phyloP scores from a whole-genome alignment of 805 yeast species.

The Pachysolen tannophilus region DNA sequence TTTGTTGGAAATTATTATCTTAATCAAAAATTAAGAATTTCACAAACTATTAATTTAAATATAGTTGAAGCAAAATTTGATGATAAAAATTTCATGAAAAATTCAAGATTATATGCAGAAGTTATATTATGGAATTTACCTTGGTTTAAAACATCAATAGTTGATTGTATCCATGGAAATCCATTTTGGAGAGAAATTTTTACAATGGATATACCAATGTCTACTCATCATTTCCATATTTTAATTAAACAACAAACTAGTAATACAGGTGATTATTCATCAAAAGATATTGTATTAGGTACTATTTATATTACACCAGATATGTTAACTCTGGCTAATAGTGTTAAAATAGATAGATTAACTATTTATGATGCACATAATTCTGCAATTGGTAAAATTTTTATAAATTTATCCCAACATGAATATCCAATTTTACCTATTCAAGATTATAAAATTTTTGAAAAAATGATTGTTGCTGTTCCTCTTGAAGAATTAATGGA shows the following conservation, averaged over 20 bases:
- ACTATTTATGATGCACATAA: slow-evolving; percentile 26
- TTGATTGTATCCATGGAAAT: slow-evolving; percentile 30
- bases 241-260: slow-evolving; percentile 27
- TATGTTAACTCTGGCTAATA: slow-evolving; percentile 25
- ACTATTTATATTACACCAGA: slow-evolving; percentile 47
- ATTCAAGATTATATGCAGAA: slow-evolving; percentile 50
- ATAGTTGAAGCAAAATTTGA: slow-evolving; percentile 59
- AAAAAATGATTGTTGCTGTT: slow-evolving; percentile 47
- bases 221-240: slow-evolving; percentile 44
- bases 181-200: slow-evolving; percentile 87
- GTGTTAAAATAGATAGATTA: slow-evolving; percentile 8
- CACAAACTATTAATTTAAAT: slow-evolving; percentile 46
- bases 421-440: slow-evolving; percentile 57
- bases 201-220: slow-evolving; percentile 48
- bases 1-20: slow-evolving; percentile 21
- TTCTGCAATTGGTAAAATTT: slow-evolving; percentile 48
- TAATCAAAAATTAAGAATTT: slow-evolving; percentile 37
- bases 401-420: slow-evolving; percentile 39
- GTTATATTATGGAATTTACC: slow-evolving; percentile 63
- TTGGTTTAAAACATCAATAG: slow-evolving; percentile 73
- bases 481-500: slow-evolving; percentile 45
- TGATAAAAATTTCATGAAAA: slow-evolving; percentile 6
- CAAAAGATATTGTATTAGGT: slow-evolving; percentile 39
- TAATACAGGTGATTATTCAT: slow-evolving; percentile 17
- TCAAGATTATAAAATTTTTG: slow-evolving; percentile 51